phyloP scores from a whole-genome alignment of 2,329 filamentous ascomycete genomes.

The Pyricularia pennisetigena region DNA sequence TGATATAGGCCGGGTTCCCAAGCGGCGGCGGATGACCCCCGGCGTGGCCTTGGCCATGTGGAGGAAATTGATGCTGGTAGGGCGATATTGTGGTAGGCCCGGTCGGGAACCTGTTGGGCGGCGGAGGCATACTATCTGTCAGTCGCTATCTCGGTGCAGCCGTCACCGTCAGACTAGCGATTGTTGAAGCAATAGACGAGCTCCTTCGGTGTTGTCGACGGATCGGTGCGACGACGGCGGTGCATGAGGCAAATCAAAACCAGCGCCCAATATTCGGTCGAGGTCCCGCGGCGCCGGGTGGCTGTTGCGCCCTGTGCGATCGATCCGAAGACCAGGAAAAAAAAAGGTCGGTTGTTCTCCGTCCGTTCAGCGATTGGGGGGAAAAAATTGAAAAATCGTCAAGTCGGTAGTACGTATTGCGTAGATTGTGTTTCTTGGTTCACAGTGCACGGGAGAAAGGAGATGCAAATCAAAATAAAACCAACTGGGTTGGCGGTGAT shows the following conservation, averaged over 20 bases:
- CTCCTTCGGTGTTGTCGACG: neutral
- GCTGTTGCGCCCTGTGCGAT: neutral
- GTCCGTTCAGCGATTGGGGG: neutral
- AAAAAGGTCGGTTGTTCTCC: neutral
- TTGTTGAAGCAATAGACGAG: neutral
- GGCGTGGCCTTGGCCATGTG: constrained; percentile 36
- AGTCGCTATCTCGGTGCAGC: constrained; percentile 5
- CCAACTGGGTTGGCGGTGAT: neutral
- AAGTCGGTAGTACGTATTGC: neutral
- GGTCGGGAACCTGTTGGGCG: constrained; percentile 33
- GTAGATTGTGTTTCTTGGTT: neutral
- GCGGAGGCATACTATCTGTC: constrained; percentile 26
- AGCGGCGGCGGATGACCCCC: constrained; percentile 40
- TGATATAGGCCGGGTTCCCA: constrained; percentile 62
- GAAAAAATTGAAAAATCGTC: neutral
- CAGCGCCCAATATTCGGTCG: neutral
- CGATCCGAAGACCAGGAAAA: neutral
- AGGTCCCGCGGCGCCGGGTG: neutral
- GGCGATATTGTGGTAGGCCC: constrained; percentile 33
- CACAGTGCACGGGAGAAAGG: neutral
- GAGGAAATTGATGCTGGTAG: constrained; percentile 43
- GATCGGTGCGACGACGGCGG: neutral
- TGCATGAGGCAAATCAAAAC: neutral
- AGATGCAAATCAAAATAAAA: neutral
- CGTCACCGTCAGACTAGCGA: neutral